Base-by-base conservation (phyloP, 768 basidiomycete species). In the Termitomyces sp. region DNA sequence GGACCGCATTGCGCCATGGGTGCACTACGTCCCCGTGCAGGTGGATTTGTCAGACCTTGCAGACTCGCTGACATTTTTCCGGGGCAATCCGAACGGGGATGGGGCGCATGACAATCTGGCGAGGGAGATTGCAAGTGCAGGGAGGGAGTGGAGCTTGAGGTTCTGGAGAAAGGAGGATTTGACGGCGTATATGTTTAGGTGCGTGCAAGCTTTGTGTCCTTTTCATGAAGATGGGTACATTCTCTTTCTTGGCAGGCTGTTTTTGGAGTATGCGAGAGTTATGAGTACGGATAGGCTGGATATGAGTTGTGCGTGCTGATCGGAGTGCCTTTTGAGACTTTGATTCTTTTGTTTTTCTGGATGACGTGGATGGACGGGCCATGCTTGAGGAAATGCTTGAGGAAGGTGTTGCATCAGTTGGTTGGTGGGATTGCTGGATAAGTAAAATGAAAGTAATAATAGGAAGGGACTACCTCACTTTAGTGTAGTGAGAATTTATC, bases 31-130 rank as follows among this genome's bases (percentile, higher is more conserved):
- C 13, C 88, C 88, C 2, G 72, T 90, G 10, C 82, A 85, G 62
- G 65, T 81, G 0, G 83, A 85, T 60, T 77, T 85, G 28, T 74
- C 79, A 0, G 88, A 91, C 66, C 65, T 92, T 9, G 81, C 85
- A 69, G 90, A 92, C 62, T 71, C 81, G 2, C 77, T 90, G 34
- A 72, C 81, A 1, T 92, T 93, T 75, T 91, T 92, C 69, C 79
- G 82, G 0, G 86, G 87, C 0, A 77, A 79, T 55, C 78, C 77
- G 0, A 66, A 77, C 31, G 80, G 81, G 9, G 71, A 76, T 22
- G 75, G 75, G 7, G 81, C 74, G 0, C 86, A 90, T 59, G 86
- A 88, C 33, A 80, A 71, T 5, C 65, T 85, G 44, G 88, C 81
- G 2, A 66, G 66, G 45, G 78, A 74, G 54, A 87, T 90, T 37